Evolutionary conservation across 768 basidiomycete genomes (phyloP).

Genomic region (Mycena albidolilacea): DNA sequence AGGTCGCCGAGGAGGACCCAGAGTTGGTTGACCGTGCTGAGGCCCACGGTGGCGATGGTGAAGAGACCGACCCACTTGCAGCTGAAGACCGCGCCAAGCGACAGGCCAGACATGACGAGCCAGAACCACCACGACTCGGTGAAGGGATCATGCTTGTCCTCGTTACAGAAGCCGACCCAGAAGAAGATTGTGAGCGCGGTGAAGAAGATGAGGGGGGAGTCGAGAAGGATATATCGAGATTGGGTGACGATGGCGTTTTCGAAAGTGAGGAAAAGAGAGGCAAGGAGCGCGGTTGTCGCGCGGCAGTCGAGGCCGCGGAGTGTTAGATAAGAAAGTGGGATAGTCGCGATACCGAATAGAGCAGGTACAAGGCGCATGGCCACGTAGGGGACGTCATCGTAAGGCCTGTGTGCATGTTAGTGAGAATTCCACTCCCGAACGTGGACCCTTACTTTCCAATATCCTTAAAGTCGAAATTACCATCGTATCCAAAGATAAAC

Average conservation of each 20-base stretch:
- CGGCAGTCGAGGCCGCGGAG: conserved; percentile 94
- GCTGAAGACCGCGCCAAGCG: conserved; percentile 92
- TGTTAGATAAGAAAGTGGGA: conserved; percentile 94
- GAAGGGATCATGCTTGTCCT: conserved; percentile 89
- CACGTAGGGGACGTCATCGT: conserved; percentile 92
- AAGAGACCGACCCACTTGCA: conserved; percentile 99
- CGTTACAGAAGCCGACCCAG: conserved; percentile 93
- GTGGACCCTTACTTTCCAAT: conserved; percentile 86
- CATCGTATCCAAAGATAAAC: conserved; percentile 90
- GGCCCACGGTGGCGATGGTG: conserved; percentile 94
- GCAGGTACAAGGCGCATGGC: conserved; percentile 98
- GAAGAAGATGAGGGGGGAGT: conserved; percentile 98
- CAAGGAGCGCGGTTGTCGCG: conserved; percentile 92
- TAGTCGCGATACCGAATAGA: conserved; percentile 86
- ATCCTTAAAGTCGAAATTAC: conserved; percentile 97
- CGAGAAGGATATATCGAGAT: conserved; percentile 96
- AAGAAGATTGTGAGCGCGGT: conserved; percentile 90
- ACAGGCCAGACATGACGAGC: conserved; percentile 89
- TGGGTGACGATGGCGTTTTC: conserved; percentile 98
- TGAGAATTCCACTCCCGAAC: background rate
- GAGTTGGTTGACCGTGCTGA: conserved; percentile 87
- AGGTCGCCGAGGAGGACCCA: conserved; percentile 94
- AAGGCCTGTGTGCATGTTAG: conserved; percentile 64
- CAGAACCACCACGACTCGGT: conserved; percentile 93
- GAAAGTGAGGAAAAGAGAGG: conserved; percentile 92